Evolutionary conservation across 495 filamentous ascomycete species (phyloP), one percentile per base, ranked within the genome.

Genomic region (Aspergillus taichungensis): DNA sequence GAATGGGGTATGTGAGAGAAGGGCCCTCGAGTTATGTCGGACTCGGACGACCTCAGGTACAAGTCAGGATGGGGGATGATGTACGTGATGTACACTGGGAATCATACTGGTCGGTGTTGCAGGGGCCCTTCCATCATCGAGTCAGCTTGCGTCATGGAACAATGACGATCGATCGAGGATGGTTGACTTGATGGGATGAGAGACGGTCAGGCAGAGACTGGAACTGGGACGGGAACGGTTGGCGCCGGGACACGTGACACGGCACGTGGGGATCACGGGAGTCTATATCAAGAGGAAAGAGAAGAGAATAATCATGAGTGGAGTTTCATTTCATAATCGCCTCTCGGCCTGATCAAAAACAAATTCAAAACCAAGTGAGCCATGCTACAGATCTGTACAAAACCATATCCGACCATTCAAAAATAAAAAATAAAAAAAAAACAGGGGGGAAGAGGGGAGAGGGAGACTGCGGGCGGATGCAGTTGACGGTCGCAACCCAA

Each of bases 271-370:
- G 11, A 28, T 36, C 7, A 28, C 9, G 11, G 38, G 18, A 29
- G 30, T 24, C 38, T 40, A 7, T 30, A 30, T 18, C 18, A 24
- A 2, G 12, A 35, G 35, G 8, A 40, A 42, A 29, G 8, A 31
- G 31, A 34, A 28, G 36, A 37, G 27, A 30, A 32, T 33, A 24
- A 27, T 53, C 53, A 48, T 50, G 54, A 56, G 54, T 53, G 54
- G 54, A 56, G 54, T 37, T 49, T 56, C 39, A 42, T 49, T 54
- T 58, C 55, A 54, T 58, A 53, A 58, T 46, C 34, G 51, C 38
- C 54, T 47, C 39, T 31, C 11, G 45, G 45, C 51, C 50, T 43
- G 40, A 42, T 24, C 18, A 24, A 24, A 24, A 24, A 24, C 18
- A 24, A 24, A 2, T 4, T 24, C 18, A 24, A 24, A 24, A 24